Evolutionary conservation across 306 rosid species (phyloP).

Genomic region (Cicer arietinum): DNA sequence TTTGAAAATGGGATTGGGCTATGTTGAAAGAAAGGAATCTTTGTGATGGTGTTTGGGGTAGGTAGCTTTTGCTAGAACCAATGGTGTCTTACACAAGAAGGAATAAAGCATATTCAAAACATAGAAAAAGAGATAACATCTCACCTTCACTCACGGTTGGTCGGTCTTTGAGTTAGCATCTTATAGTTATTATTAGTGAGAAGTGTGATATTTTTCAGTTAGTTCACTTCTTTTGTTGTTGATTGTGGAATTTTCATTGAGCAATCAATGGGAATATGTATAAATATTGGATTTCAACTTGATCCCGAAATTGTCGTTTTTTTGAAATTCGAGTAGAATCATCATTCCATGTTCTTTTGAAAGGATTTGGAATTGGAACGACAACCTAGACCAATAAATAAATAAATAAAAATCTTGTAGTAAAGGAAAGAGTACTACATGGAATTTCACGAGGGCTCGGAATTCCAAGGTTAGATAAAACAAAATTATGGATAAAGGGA

Average conservation of each 20-base stretch:
- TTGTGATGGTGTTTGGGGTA: constrained; percentile 47
- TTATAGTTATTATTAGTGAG: constrained; percentile 10
- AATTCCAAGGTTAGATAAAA: constrained; percentile 36
- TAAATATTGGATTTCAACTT: constrained; percentile 6
- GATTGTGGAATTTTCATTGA: constrained; percentile 19
- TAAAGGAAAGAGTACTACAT: background rate
- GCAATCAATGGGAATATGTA: constrained; percentile 31
- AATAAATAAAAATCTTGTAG: background rate
- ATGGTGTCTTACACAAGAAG: constrained; percentile 52
- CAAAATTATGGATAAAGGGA: background rate
- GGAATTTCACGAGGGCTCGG: constrained; percentile 42
- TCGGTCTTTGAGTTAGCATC: constrained; percentile 39
- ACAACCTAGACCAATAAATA: background rate
- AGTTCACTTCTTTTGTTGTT: constrained; percentile 17
- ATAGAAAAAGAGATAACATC: constrained; percentile 24
- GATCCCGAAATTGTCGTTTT: constrained; percentile 55
- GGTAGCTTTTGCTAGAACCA: constrained; percentile 66
- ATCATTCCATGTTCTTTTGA: constrained; percentile 20
- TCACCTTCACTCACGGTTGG: constrained; percentile 43
- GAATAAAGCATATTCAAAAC: constrained; percentile 64
- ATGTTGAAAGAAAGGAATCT: constrained; percentile 73
- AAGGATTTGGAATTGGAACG: constrained; percentile 43
- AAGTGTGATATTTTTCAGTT: background rate
- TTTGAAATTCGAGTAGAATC: constrained; percentile 42
- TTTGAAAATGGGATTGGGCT: constrained; percentile 48